These are phyloP conservation scores for Amanita rubescens DNA, from an alignment of 768 basidiomycete genomes.

Conservation along the genomic window DNA sequence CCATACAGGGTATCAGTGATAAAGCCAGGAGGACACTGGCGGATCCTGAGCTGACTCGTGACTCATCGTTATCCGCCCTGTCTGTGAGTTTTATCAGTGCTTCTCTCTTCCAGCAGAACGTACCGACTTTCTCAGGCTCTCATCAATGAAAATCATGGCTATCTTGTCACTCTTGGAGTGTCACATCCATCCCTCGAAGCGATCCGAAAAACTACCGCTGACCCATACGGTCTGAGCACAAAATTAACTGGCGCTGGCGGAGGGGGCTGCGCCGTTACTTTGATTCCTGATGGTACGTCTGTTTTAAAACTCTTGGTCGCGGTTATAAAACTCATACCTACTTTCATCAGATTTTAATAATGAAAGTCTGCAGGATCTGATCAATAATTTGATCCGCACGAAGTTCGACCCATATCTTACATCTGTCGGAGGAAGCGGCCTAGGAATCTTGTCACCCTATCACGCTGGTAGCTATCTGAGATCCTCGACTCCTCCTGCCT, in stretches of 20 bases:
- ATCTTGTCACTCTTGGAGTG: conserved; percentile 80
- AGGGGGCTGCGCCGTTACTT: conserved; percentile 95
- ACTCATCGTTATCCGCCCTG: conserved; percentile 54
- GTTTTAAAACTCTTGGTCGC: conserved; percentile 1
- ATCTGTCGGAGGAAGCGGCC: conserved; percentile 87
- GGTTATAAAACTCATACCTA: conserved; percentile 4
- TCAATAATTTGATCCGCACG: conserved; percentile 47
- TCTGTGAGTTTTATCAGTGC: conserved; percentile 45
- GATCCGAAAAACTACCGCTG: conserved; percentile 64
- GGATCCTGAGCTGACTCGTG: conserved; percentile 64
- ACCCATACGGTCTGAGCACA: conserved; percentile 70
- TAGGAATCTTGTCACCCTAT: conserved; percentile 75
- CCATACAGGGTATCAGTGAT: conserved; percentile 82
- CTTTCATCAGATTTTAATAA: conserved; percentile 60
- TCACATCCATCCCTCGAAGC: conserved; percentile 85
- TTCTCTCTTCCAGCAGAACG: conserved; percentile 10
- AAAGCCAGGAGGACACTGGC: conserved; percentile 71
- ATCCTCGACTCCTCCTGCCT: conserved; percentile 16
- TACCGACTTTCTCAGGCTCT: conserved; percentile 44
- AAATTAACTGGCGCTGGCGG: conserved; percentile 98
- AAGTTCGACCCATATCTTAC: conserved; percentile 85
- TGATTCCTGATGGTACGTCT: conserved; percentile 83
- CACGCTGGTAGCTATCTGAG: conserved; percentile 32
- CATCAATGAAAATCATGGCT: conserved; percentile 83
- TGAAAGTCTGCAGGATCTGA: conserved; percentile 48